Evolutionary conservation across 495 filamentous ascomycete genomes (phyloP).

Genomic region (Penicillium canescens): DNA sequence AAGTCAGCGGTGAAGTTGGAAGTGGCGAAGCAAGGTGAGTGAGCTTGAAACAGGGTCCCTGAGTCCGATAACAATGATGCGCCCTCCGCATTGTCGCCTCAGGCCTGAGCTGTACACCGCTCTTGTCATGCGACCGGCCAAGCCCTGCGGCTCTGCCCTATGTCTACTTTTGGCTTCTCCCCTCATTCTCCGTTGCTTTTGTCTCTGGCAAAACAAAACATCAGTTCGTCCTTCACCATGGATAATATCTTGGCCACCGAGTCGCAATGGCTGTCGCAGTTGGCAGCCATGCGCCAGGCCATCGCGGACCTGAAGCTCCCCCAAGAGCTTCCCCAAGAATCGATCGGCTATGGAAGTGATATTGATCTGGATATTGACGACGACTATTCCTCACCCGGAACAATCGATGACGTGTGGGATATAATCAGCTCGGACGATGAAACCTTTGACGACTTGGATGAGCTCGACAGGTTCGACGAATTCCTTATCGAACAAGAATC

Average conservation of each 20-base stretch:
- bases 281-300: slow-evolving; percentile 70
- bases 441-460: slow-evolving; percentile 50
- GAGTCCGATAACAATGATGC: slow-evolving; percentile 14
- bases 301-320: slow-evolving; percentile 68
- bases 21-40: slow-evolving; percentile 5
- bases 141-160: slow-evolving; percentile 17
- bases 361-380: slow-evolving; percentile 62
- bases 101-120: slow-evolving; percentile 5
- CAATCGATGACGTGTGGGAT: slow-evolving; percentile 86
- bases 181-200: neutral
- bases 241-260: slow-evolving; percentile 42
- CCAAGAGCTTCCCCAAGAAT: slow-evolving; percentile 38
- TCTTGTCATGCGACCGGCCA: slow-evolving; percentile 10
- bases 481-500: slow-evolving; percentile 14
- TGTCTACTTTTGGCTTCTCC: slow-evolving; percentile 7
- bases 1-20: neutral
- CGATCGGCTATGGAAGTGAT: slow-evolving; percentile 54
- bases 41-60: slow-evolving; percentile 1
- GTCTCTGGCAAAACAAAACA: neutral
- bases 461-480: slow-evolving; percentile 23
- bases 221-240: slow-evolving; percentile 22
- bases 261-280: slow-evolving; percentile 69
- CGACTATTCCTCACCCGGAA: slow-evolving; percentile 58
- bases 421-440: slow-evolving; percentile 74
- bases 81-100: slow-evolving; percentile 5